Percentiles rank a stretch among this genome's conserved stretches.
Conservation (phyloP, 495 filamentous ascomycete species). For the Talaromyces wortmannii region DNA sequence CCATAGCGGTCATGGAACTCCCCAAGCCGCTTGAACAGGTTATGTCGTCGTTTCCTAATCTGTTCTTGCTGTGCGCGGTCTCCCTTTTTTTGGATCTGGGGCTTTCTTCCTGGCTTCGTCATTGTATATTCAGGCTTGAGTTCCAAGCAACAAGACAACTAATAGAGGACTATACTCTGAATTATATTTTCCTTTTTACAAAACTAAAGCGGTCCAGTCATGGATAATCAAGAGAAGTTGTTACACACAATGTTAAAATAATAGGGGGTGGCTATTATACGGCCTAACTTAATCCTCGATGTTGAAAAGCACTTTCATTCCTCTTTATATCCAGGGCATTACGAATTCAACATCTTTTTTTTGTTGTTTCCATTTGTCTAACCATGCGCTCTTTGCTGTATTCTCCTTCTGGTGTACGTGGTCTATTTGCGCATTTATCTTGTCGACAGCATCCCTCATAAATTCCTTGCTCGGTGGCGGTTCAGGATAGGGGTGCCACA, state of each 20-base stretch:
- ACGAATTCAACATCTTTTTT: neutral
- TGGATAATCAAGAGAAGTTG: neutral
- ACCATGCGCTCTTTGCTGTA: neutral
- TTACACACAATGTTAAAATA: neutral
- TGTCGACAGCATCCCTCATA: neutral
- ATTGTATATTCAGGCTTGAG: neutral
- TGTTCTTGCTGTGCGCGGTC: slow-evolving; percentile 11
- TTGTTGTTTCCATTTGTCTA: neutral
- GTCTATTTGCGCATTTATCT: neutral
- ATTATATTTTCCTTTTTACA: neutral
- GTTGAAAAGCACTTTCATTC: neutral
- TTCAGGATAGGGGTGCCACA: neutral
- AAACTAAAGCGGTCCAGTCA: neutral
- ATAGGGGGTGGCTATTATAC: neutral
- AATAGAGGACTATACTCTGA: neutral
- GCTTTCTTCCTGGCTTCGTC: neutral
- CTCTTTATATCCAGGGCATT: neutral
- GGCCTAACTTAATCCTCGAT: neutral
- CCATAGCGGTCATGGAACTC: slow-evolving; percentile 13
- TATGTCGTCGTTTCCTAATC: slow-evolving; percentile 12
- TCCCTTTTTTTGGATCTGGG: neutral
- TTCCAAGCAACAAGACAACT: too few relatives aligned
- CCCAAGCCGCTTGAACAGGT: slow-evolving; percentile 10
- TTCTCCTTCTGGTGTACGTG: neutral
- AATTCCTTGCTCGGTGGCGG: neutral